Conservation (phyloP, 1,284 basidiomycete genomes). For the Schizophyllum commune region DNA sequence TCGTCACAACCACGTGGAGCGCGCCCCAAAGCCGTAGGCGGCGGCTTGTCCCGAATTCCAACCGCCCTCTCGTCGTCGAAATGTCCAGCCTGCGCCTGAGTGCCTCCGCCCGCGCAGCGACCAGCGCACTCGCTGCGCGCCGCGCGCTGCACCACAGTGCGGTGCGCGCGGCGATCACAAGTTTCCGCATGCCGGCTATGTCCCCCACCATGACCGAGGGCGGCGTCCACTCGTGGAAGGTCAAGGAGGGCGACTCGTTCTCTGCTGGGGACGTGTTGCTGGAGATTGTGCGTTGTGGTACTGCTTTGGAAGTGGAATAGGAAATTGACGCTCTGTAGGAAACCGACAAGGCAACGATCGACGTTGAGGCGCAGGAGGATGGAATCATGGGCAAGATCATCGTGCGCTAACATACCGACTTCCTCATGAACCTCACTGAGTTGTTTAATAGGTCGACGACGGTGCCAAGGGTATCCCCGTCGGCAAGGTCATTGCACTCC, state of each 20-base stretch:
- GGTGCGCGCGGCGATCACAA: conserved; percentile 28
- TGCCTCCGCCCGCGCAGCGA: background rate
- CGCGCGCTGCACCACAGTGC: conserved; percentile 8
- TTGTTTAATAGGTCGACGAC: conserved; percentile 51
- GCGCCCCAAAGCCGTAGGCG: background rate
- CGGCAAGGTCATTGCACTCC: conserved; percentile 83
- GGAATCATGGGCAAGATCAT: conserved; percentile 91
- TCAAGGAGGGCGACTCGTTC: conserved; percentile 37
- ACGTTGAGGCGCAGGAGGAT: conserved; percentile 98
- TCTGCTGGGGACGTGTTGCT: conserved; percentile 32
- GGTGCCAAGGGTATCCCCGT: conserved; percentile 85
- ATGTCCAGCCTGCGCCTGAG: background rate
- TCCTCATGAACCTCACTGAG: background rate
- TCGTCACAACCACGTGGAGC: background rate
- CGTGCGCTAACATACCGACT: conserved; percentile 34
- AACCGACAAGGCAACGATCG: conserved; percentile 98
- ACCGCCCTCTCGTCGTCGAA: no score
- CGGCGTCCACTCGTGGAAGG: conserved; percentile 33
- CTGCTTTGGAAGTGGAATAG: conserved; percentile 6
- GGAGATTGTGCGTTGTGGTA: conserved; percentile 26
- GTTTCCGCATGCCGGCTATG: conserved; percentile 33
- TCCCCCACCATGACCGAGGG: conserved; percentile 39
- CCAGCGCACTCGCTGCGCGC: background rate
- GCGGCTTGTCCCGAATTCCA: background rate
- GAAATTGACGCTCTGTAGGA: conserved; percentile 40